Evolutionary conservation across 768 basidiomycete genomes (phyloP), one percentile per base, ranked within the genome.

Genomic region (Termitomyces sp.): DNA sequence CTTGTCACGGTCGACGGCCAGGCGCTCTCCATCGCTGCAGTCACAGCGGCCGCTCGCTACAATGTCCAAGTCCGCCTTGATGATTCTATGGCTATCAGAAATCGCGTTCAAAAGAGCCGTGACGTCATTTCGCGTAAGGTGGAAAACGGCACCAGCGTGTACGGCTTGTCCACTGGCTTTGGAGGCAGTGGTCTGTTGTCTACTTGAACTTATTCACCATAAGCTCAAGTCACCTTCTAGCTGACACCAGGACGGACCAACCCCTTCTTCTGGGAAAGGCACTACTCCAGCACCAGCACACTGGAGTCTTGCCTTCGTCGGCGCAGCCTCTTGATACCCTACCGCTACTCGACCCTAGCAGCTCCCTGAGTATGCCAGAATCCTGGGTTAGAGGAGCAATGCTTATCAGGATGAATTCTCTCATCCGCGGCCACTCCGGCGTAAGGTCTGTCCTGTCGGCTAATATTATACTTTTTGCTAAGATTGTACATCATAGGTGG

Each of bases 321-420:
- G 72, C 72, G 21, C 69, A 78, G 5, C 66, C 75, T 6, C 76
- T 75, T 6, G 63, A 76, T 45, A 73, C 74, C 17, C 74, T 92
- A 4, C 87, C 91, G 10, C 79, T 92, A 27, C 76, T 82, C 17
- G 89, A 92, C 62, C 86, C 87, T 0, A 74, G 77, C 11, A 74
- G 81, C 37, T 82, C 86, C 11, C 83, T 83, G 32, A 82, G 76
- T 51, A 93, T 95, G 90, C 92, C 92, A 3, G 86, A 90, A 60
- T 75, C 92, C 3, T 94, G 93, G 89, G 92, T 93, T 31, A 84
- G 87, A 27, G 89, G 86, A 37, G 88, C 89, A 0, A 90, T 92
- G 62, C 69, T 89, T 25, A 79, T 92, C 60, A 84, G 90, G 60
- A 86, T 88, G 81, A 92, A 92, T 69, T 89, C 88, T 0, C 80